Conservation (phyloP, 2,329 filamentous ascomycete species). For the Thermoascus crustaceus region DNA sequence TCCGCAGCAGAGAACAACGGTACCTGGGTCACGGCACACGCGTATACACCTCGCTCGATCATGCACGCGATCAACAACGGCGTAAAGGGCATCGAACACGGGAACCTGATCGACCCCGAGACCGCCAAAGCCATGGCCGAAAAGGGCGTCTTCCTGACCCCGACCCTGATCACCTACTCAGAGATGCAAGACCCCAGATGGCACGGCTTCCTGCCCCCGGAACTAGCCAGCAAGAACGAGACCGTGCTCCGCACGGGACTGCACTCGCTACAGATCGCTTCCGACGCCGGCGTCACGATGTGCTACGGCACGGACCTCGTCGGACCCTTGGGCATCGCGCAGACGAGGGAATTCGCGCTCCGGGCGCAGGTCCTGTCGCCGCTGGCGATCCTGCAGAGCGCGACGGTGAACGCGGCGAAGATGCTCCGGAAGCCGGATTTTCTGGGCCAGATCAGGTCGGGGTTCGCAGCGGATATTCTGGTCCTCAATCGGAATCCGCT, state of each 20-base stretch:
- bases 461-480: conserved; percentile 47
- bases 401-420: conserved; percentile 46
- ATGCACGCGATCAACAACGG: conserved; percentile 49
- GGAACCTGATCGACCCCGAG: conserved; percentile 36
- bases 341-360: conserved; percentile 44
- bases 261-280: conserved; percentile 40
- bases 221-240: conserved; percentile 43
- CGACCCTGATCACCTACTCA: conserved; percentile 47
- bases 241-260: conserved; percentile 43
- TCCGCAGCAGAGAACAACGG: conserved; percentile 42
- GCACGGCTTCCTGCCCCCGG: conserved; percentile 18
- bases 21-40: conserved; percentile 51
- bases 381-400: conserved; percentile 41
- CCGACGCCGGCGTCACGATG: conserved; percentile 46
- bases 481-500: conserved; percentile 47
- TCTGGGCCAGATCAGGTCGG: conserved; percentile 44
- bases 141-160: conserved; percentile 44
- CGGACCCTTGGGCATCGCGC: conserved; percentile 41
- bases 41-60: conserved; percentile 49
- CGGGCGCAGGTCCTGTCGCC: conserved; percentile 36
- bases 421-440: conserved; percentile 40
- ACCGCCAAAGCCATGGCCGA: conserved; percentile 45
- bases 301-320: conserved; percentile 51
- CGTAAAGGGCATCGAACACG: conserved; percentile 49
- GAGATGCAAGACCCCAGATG: conserved; percentile 38